Evolutionary conservation across 495 filamentous ascomycete genomes (phyloP).

Genomic region (Penicillium diatomitis): DNA sequence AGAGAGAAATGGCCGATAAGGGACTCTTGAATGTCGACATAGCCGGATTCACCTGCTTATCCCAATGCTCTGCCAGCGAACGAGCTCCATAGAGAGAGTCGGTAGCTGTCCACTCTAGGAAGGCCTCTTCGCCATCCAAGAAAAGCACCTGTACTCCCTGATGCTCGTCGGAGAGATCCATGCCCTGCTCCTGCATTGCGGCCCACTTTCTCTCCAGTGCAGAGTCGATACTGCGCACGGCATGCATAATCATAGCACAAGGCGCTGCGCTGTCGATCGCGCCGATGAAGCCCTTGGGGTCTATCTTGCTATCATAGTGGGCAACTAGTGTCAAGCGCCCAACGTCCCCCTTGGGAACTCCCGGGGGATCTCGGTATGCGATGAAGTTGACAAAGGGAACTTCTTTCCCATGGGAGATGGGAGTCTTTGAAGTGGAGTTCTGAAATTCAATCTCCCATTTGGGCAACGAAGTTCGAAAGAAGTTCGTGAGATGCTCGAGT

Average conservation of each 20-base stretch:
- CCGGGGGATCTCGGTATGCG: conserved; percentile 82
- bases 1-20: conserved; percentile 71
- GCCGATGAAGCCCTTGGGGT: conserved; percentile 83
- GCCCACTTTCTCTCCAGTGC: conserved; percentile 77
- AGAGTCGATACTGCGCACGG: conserved; percentile 66
- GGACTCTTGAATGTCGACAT: conserved; percentile 64
- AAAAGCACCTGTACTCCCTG: conserved; percentile 84
- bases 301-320: conserved; percentile 84
- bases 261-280: conserved; percentile 89
- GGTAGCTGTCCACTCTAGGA: conserved; percentile 60
- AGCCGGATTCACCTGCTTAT: conserved; percentile 51
- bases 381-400: conserved; percentile 84
- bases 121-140: conserved; percentile 92
- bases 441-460: conserved; percentile 74
- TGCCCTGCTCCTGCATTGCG: conserved; percentile 51
- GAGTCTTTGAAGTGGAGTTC: conserved; percentile 78
- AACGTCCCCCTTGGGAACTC: conserved; percentile 61
- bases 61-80: conserved; percentile 69
- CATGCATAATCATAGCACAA: conserved; percentile 86
- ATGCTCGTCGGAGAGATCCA: conserved; percentile 51
- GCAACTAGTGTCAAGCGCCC: conserved; percentile 78
- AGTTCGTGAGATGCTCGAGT: conserved; percentile 73
- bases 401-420: conserved; percentile 53
- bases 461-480: conserved; percentile 64
- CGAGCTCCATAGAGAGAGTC: conserved; percentile 87